Evolutionary conservation across 225 moss, liverwort and hornwort species (phyloP).

Genomic region (Antitrichia curtipendula): DNA sequence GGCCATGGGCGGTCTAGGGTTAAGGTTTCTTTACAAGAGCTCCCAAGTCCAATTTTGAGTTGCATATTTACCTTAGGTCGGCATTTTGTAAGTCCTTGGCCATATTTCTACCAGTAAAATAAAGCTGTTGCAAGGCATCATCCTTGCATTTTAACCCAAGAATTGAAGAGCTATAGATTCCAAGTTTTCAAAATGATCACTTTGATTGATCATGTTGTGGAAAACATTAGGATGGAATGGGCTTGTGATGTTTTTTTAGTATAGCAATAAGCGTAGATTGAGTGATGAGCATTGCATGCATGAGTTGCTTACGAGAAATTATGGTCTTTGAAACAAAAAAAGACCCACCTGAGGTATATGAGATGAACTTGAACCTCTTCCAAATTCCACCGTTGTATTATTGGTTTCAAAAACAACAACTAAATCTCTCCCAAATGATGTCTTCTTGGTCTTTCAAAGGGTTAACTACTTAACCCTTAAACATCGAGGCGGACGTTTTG

Average conservation of each 20-base stretch:
- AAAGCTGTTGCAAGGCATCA: too few relatives aligned
- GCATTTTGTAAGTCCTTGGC: neutral
- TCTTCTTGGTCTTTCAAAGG: neutral
- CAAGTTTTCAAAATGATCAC: neutral
- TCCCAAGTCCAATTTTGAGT: neutral
- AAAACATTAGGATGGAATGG: neutral
- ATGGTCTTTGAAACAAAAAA: too few relatives aligned
- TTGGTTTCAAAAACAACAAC: too few relatives aligned
- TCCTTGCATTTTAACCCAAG: neutral
- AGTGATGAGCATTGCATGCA: neutral
- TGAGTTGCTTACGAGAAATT: neutral
- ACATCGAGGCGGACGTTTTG: too few relatives aligned
- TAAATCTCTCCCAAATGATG: neutral
- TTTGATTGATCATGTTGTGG: neutral
- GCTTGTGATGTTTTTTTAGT: neutral
- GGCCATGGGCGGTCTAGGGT: too few relatives aligned
- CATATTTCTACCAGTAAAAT: neutral
- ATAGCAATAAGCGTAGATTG: neutral
- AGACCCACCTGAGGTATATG: too few relatives aligned
- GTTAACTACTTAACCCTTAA: neutral
- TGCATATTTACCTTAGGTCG: neutral
- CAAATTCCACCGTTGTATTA: too few relatives aligned
- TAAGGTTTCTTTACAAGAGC: neutral
- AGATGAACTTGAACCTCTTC: too few relatives aligned
- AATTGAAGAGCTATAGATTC: neutral